Evolutionary conservation across 441 rosid species (phyloP).

Genomic region (Erysimum cheiri): DNA sequence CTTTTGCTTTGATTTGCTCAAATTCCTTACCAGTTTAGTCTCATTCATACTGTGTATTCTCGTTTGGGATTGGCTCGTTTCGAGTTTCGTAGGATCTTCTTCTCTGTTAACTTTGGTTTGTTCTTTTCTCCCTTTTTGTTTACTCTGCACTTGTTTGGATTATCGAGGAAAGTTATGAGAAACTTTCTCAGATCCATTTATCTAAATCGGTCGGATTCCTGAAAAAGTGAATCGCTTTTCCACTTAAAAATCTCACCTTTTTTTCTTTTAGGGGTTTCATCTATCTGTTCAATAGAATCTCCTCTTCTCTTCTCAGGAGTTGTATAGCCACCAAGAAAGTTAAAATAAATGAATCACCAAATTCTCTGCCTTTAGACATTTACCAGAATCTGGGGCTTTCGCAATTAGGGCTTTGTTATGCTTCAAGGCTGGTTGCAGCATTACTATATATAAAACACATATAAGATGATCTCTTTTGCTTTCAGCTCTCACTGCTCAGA

Average conservation of each 20-base stretch:
- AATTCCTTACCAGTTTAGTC: not conserved
- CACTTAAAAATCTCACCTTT: constrained; percentile 25
- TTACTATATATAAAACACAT: not conserved
- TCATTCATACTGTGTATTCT: constrained; percentile 7
- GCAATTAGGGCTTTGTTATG: constrained; percentile 13
- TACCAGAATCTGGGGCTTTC: not conserved
- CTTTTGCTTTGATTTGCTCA: constrained; percentile 30
- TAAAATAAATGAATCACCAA: not conserved
- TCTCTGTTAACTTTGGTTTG: constrained; percentile 9
- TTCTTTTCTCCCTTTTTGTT: not conserved
- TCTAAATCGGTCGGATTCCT: constrained; percentile 14
- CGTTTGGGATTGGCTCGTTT: constrained; percentile 6
- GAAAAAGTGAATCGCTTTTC: constrained; percentile 27
- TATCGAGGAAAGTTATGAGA: not conserved
- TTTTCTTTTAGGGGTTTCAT: not conserved
- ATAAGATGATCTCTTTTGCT: constrained; percentile 17
- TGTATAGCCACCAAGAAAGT: not conserved
- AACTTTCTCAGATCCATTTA: constrained; percentile 21
- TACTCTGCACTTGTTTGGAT: constrained; percentile 23
- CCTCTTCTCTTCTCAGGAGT: not conserved
- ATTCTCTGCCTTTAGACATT: not conserved
- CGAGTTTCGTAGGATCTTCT: constrained; percentile 9
- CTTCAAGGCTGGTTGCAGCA: constrained; percentile 13
- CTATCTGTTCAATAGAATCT: constrained; percentile 15
- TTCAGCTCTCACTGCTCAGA: not conserved